Evolutionary conservation across 2,329 filamentous ascomycete genomes (phyloP).

Genomic region (Acephala macrosclerotiorum): DNA sequence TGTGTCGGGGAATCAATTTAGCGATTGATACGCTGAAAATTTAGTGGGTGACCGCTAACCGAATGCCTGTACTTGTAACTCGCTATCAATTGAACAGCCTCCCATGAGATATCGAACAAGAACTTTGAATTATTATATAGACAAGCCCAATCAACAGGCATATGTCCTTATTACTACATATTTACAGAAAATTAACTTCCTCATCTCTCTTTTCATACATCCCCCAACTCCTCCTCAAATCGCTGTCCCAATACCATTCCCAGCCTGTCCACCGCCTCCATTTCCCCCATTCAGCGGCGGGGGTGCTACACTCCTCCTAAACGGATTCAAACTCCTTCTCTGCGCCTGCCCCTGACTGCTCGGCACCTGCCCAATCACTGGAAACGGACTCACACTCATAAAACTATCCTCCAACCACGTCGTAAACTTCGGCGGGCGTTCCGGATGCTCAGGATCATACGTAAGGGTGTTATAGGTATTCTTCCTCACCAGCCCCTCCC

Average conservation of each 20-base stretch:
- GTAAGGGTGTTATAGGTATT: slow-evolving; percentile 30
- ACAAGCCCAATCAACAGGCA: slow-evolving; percentile 1
- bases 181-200: background rate
- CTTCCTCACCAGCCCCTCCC: slow-evolving; percentile 18
- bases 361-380: background rate
- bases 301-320: background rate
- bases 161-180: background rate
- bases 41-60: too few relatives aligned
- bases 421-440: slow-evolving; percentile 28
- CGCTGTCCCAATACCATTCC: slow-evolving; percentile 1
- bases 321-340: background rate
- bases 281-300: too few relatives aligned
- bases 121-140: slow-evolving; percentile 1
- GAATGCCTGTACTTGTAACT: too few relatives aligned
- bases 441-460: slow-evolving; percentile 31
- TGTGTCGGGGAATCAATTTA: too few relatives aligned
- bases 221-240: background rate
- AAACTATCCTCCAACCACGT: slow-evolving; percentile 26
- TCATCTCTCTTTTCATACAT: background rate
- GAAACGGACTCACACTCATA: slow-evolving; percentile 20
- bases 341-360: background rate
- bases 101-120: too few relatives aligned
- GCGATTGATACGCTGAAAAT: too few relatives aligned
- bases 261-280: background rate
- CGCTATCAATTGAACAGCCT: too few relatives aligned